These are phyloP conservation scores for Plasmopara muralis DNA, from an alignment of 352 stramenopile species.

Conservation along the genomic window DNA sequence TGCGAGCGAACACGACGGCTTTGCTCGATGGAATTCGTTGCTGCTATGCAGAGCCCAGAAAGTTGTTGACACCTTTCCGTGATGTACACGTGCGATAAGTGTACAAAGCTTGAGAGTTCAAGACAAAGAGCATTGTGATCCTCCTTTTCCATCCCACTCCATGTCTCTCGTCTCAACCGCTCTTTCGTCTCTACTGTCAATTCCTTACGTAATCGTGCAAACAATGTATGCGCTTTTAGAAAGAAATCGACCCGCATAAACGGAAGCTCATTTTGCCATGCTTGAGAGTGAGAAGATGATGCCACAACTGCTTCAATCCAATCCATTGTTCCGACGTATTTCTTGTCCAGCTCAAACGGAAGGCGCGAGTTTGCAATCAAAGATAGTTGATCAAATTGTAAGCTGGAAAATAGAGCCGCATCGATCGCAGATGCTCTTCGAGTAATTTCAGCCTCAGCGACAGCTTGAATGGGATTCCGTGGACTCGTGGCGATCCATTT, in stretches of 20 bases:
- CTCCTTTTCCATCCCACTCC: constrained; percentile 20
- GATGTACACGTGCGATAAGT: constrained; percentile 5
- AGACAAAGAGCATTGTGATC: constrained; percentile 19
- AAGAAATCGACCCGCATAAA: constrained; percentile 40
- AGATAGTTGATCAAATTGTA: constrained; percentile 55
- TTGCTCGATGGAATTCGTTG: constrained; percentile 12
- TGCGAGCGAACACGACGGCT: constrained; percentile 14
- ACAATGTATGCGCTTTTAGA: constrained; percentile 31
- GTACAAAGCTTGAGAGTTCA: constrained; percentile 10
- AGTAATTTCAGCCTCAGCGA: constrained; percentile 26
- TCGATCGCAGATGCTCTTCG: constrained; percentile 24
- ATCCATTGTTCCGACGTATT: constrained; percentile 25
- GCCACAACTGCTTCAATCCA: constrained; percentile 20
- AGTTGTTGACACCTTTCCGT: constrained; percentile 5
- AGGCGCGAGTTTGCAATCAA: constrained; percentile 25
- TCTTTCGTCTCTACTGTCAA: constrained; percentile 23
- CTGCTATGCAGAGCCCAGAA: constrained; percentile 4
- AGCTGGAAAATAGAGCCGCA: constrained; percentile 30
- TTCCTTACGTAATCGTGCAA: constrained; percentile 30
- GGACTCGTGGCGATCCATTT: constrained; percentile 39
- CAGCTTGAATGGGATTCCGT: constrained; percentile 36
- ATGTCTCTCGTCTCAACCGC: constrained; percentile 18
- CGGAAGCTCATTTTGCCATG: constrained; percentile 14
- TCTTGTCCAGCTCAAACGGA: constrained; percentile 30
- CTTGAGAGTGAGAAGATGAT: not conserved